Evolutionary conservation across 208 protist genomes (phyloP).

Genomic region (Willaertia magna): DNA sequence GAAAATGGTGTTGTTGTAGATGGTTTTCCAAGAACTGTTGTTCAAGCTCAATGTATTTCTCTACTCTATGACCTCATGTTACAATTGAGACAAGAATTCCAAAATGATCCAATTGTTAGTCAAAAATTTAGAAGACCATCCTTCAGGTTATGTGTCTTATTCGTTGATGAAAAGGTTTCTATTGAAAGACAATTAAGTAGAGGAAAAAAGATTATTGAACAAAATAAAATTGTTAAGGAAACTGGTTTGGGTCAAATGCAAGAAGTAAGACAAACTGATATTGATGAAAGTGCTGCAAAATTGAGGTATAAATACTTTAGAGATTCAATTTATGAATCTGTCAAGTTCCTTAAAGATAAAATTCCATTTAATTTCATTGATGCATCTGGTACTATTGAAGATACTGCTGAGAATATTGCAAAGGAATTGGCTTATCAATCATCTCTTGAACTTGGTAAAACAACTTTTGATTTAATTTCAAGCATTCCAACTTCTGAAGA

Average conservation of each 20-base stretch:
- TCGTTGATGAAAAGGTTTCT: background rate
- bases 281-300: background rate
- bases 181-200: background rate
- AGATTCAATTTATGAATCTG: background rate
- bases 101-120: background rate
- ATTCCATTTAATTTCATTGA: slow-evolving; percentile 4
- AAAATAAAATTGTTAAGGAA: background rate
- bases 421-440: background rate
- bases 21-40: background rate
- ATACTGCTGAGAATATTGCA: background rate
- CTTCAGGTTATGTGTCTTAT: background rate
- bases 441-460: background rate
- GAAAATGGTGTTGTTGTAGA: background rate
- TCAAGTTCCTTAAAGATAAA: background rate
- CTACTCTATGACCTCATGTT: background rate
- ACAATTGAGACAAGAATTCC: background rate
- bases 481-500: background rate
- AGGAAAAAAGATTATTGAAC: background rate
- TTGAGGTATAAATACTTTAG: background rate
- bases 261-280: background rate
- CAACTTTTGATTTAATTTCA: background rate
- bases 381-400: background rate
- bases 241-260: background rate
- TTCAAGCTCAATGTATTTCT: background rate
- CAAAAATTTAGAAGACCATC: background rate